phyloP scores from a whole-genome alignment of 169 alveolate species.

The Plasmodium adleri region DNA sequence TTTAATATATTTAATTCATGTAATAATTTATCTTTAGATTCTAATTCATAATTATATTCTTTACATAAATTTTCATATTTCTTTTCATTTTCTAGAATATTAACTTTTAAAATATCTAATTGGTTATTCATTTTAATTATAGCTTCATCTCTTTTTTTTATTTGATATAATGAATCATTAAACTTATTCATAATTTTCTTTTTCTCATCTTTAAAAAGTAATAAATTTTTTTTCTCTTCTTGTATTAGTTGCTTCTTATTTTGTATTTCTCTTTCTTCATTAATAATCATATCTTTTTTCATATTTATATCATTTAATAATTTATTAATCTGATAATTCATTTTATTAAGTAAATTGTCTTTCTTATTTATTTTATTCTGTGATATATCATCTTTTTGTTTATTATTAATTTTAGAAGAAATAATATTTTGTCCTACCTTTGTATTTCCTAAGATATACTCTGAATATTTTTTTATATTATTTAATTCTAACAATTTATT shows the following conservation, averaged over 20 bases:
- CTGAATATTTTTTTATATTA: conserved; percentile 35
- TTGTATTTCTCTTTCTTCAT: conserved; percentile 21
- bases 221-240: conserved; percentile 25
- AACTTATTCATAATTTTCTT: conserved; percentile 16
- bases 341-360: conserved; percentile 37
- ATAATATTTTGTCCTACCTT: conserved; percentile 31
- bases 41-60: conserved; percentile 29
- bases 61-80: conserved; percentile 5
- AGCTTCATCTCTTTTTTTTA: conserved; percentile 67
- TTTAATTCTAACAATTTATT: conserved; percentile 53
- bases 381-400: neutral
- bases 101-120: conserved; percentile 20
- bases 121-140: conserved; percentile 50
- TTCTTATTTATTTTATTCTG: conserved; percentile 20
- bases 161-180: conserved; percentile 30
- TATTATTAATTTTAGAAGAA: neutral
- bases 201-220: conserved; percentile 18
- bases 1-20: conserved; percentile 24
- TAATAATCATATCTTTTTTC: conserved; percentile 15
- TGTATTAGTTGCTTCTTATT: conserved; percentile 22
- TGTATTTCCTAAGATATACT: conserved; percentile 2
- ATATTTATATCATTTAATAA: conserved; percentile 17
- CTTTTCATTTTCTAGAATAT: conserved; percentile 28
- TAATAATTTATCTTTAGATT: conserved; percentile 38
- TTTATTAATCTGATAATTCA: conserved; percentile 54